A percentile compares a stretch with the other conserved stretches of the same genome.
Evolutionary conservation across 1,284 basidiomycete genomes (phyloP).

Genomic region (Apiotrichum sp.): DNA sequence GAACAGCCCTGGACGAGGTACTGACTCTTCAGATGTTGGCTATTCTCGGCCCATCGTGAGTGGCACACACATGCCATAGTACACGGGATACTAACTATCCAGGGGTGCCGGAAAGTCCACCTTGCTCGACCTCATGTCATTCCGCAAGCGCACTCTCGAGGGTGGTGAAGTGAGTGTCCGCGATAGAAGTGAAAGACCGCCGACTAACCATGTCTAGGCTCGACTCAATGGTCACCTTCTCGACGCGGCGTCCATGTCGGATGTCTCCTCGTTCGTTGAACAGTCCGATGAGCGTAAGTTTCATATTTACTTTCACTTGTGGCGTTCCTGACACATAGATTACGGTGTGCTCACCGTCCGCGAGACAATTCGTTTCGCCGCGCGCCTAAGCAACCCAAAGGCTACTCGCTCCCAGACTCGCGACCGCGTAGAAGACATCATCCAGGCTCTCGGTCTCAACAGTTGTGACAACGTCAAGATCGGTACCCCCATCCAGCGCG

Average conservation of each 20-base stretch:
- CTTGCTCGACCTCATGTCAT: conserved; percentile 43
- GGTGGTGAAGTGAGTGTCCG: conserved; percentile 11
- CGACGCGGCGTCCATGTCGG: conserved; percentile 8
- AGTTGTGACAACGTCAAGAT: conserved; percentile 22
- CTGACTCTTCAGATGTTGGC: conserved; percentile 12
- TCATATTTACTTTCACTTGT: too few relatives aligned
- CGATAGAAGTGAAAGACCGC: too few relatives aligned
- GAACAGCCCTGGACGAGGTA: too few relatives aligned
- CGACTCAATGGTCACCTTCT: conserved; percentile 15
- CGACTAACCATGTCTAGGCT: background rate
- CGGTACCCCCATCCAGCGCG: conserved; percentile 46
- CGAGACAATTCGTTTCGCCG: conserved; percentile 24
- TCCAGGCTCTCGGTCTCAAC: conserved; percentile 16
- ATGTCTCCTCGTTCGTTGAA: conserved; percentile 42
- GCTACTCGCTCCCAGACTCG: conserved; percentile 4
- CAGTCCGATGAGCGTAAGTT: conserved; percentile 40
- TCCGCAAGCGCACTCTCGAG: conserved; percentile 22
- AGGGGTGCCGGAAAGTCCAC: conserved; percentile 41
- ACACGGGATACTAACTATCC: background rate
- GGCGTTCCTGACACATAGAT: conserved; percentile 17
- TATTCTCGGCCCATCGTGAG: conserved; percentile 15
- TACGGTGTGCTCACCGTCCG: conserved; percentile 46
- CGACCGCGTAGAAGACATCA: conserved; percentile 14
- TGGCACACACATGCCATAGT: background rate
- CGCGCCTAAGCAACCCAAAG: conserved; percentile 13